Base-by-base conservation (phyloP, 495 filamentous ascomycete species). In the Hyaloscypha variabilis region DNA sequence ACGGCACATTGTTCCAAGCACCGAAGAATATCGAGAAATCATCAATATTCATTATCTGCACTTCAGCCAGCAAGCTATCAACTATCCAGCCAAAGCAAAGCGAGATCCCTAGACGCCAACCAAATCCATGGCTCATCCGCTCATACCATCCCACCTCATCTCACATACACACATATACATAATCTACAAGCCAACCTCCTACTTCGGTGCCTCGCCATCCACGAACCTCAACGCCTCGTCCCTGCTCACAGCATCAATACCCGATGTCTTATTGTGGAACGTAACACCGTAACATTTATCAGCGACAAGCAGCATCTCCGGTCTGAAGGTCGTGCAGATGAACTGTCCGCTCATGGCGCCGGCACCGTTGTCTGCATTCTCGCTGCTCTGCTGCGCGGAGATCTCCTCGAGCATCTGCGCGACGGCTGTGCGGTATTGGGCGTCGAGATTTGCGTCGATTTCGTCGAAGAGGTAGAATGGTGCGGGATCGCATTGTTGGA, bases 401-500 rank as follows among this genome's bases (percentile, higher is more conserved):
- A 94, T 91, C 49, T 88, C 87, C 69, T 91, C 79, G 21, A 99
- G 82, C 82, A 97, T 91, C 66, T 90, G 83, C 5, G 95, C 95
- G 25, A 97, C 94, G 1, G 94, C 94, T 3, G 94, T 97, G 42
- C 95, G 87, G 80, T 99, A 99, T 78, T 97, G 95, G 8, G 94
- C 93, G 77, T 99, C 95, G 24, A 99, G 85, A 74, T 98, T 98
- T 73, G 95, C 95, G 75, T 99, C 95, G 72, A 99, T 97, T 79
- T 99, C 95, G 74, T 99, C 95, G 67, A 99, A 99, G 67, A 99
- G 91, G 77, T 98, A 97, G 80, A 99, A 98, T 14, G 95, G 95
- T 21, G 94, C 94, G 6, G 96, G 95, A 71, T 98, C 95, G 71
- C 95, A 96, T 68, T 93, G 91, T 72, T 99, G 95, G 75, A 99